Conservation (phyloP, 1,284 basidiomycete genomes). For the Ceraceosorus guamensis region DNA sequence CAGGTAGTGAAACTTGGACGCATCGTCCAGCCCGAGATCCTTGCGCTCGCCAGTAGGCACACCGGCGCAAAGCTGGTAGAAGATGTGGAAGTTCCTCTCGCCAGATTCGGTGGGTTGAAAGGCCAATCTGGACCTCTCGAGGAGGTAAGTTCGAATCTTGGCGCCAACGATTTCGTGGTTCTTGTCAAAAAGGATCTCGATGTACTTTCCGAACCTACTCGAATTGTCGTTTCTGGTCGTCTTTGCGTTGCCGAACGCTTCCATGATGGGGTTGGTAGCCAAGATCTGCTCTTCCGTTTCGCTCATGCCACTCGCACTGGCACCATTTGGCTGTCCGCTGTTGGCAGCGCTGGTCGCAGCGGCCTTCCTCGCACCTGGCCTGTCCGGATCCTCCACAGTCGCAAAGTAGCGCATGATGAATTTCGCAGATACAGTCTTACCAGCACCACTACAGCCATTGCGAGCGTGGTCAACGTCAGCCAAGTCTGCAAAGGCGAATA, state of each 20-base stretch:
- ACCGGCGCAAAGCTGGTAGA: slow-evolving; percentile 97
- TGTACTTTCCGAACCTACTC: slow-evolving; percentile 97
- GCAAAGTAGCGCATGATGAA: slow-evolving; percentile 99
- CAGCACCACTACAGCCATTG: slow-evolving; percentile 65
- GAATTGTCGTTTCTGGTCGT: slow-evolving; percentile 99
- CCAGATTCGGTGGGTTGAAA: slow-evolving; percentile 65
- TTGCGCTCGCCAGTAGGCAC: slow-evolving; percentile 91
- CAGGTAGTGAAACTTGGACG: slow-evolving; percentile 77
- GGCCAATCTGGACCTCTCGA: slow-evolving; percentile 80
- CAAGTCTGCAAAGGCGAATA: neutral
- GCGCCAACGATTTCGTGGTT: slow-evolving; percentile 94
- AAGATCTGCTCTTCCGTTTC: slow-evolving; percentile 95
- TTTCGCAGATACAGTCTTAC: slow-evolving; percentile 98
- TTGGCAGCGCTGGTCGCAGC: slow-evolving; percentile 11
- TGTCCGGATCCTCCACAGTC: slow-evolving; percentile 79
- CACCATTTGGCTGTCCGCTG: no score
- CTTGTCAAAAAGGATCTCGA: slow-evolving; percentile 93
- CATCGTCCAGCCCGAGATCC: slow-evolving; percentile 83
- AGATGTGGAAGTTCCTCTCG: slow-evolving; percentile 98
- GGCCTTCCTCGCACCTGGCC: slow-evolving; percentile 38
- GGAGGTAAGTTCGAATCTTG: slow-evolving; percentile 89
- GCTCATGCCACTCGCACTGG: slow-evolving; percentile 65
- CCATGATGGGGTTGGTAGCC: slow-evolving; percentile 96
- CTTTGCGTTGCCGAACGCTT: slow-evolving; percentile 98
- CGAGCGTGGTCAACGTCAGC: neutral